These are phyloP conservation scores for Draba incana DNA, from an alignment of 345 rosid genomes.

Conservation along the genomic window DNA sequence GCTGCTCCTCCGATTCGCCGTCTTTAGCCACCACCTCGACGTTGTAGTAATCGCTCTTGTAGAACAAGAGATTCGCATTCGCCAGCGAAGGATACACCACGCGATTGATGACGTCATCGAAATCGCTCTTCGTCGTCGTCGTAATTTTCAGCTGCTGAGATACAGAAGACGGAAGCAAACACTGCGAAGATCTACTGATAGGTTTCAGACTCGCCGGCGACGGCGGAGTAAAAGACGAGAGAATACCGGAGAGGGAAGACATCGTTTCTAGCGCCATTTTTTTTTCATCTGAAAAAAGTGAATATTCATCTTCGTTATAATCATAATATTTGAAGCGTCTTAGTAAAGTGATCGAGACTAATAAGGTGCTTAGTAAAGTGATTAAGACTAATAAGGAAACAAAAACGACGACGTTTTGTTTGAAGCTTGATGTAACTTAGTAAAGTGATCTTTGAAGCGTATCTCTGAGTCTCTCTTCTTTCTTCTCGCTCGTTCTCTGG, in stretches of 20 bases:
- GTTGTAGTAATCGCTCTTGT: constrained; percentile 58
- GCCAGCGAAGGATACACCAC: constrained; percentile 67
- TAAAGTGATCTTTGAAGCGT: constrained; percentile 3
- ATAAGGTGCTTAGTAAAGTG: constrained; percentile 2
- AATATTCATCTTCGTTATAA: background rate
- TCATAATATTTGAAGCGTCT: background rate
- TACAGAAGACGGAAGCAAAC: background rate
- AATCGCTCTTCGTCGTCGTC: background rate
- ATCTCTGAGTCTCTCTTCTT: background rate
- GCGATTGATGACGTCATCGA: constrained; percentile 25
- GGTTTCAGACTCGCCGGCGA: constrained; percentile 17
- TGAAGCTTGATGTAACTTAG: too few species aligned
- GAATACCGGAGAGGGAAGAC: constrained; percentile 23
- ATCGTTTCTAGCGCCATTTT: constrained; percentile 39
- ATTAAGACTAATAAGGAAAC: background rate
- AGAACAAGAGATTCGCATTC: constrained; percentile 64
- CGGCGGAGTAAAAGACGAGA: constrained; percentile 14
- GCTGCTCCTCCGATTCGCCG: constrained; percentile 74
- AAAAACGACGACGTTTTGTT: constrained; percentile 27
- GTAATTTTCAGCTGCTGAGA: constrained; percentile 17
- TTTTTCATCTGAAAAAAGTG: constrained; percentile 12
- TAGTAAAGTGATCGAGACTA: too few species aligned
- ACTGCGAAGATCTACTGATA: background rate
- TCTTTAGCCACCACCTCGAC: constrained; percentile 70
- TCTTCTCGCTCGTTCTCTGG: too few species aligned